Evolutionary conservation across 2,329 filamentous ascomycete species (phyloP).

Genomic region (Neospermospora avenae): DNA sequence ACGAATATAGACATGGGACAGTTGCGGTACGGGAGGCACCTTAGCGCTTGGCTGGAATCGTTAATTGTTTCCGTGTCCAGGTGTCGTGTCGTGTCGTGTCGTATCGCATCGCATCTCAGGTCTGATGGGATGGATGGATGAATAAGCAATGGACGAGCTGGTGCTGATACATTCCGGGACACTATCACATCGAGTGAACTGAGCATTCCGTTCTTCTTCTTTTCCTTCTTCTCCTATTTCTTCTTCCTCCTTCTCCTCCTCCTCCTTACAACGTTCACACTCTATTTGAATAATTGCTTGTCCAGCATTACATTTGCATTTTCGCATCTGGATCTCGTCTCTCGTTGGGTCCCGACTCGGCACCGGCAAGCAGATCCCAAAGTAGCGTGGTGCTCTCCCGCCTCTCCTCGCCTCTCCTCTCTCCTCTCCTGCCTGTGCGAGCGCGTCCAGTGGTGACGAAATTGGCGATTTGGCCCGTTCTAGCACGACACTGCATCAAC

Average conservation of each 20-base stretch:
- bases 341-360: not conserved
- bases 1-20: not conserved
- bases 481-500: not conserved
- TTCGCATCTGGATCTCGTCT: not conserved
- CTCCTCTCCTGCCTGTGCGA: not conserved
- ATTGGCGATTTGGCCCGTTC: not conserved
- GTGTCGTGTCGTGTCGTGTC: not conserved
- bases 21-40: not conserved
- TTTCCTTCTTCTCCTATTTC: not conserved
- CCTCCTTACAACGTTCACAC: not conserved
- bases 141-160: too few species aligned
- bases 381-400: too few species aligned
- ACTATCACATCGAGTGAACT: not conserved
- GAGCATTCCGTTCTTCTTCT: not conserved
- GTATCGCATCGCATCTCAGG: too few species aligned
- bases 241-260: not conserved
- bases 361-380: not conserved
- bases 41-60: not conserved
- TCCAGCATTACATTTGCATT: too few species aligned
- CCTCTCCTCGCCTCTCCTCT: too few species aligned
- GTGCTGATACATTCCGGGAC: not conserved
- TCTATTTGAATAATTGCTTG: too few species aligned
- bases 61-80: not conserved
- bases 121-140: not conserved
- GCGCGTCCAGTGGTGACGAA: slow-evolving; percentile 1